These are phyloP conservation scores for Neoboletus subvelutipes DNA, from an alignment of 768 basidiomycete genomes.

Conservation along the genomic window DNA sequence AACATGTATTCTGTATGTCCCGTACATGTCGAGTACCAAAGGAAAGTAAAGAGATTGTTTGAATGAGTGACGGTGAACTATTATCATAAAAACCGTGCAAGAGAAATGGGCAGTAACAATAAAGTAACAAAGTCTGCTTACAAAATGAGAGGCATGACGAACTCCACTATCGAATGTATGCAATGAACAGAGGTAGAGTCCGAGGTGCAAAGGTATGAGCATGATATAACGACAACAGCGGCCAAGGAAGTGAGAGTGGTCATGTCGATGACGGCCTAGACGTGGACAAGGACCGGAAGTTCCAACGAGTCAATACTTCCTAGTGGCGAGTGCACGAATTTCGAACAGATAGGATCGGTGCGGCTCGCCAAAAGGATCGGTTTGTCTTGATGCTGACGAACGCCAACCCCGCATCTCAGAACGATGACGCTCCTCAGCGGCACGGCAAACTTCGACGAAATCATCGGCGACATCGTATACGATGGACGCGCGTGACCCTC, in stretches of 20 bases:
- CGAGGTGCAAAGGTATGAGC: slow-evolving; percentile 17
- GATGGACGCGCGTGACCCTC: slow-evolving; percentile 78
- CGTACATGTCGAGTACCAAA: slow-evolving; percentile 38
- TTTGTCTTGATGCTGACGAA: slow-evolving; percentile 24
- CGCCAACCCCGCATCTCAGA: slow-evolving; percentile 84
- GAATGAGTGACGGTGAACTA: slow-evolving; percentile 24
- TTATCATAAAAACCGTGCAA: slow-evolving; percentile 30
- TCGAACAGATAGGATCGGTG: slow-evolving; percentile 73
- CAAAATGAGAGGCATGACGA: slow-evolving; percentile 28
- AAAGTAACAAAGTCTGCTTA: slow-evolving; percentile 28
- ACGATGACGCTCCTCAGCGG: slow-evolving; percentile 81
- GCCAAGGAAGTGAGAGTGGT: not conserved
- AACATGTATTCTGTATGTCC: slow-evolving; percentile 36
- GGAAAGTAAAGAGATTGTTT: slow-evolving; percentile 7
- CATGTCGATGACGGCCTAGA: not conserved
- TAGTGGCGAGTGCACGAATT: slow-evolving; percentile 83
- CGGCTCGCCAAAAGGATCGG: slow-evolving; percentile 34
- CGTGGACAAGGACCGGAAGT: not conserved
- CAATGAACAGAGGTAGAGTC: slow-evolving; percentile 22
- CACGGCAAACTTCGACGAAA: slow-evolving; percentile 68
- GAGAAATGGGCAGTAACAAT: slow-evolving; percentile 26
- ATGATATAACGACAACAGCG: slow-evolving; percentile 12
- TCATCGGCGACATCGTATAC: slow-evolving; percentile 75
- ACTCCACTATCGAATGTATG: slow-evolving; percentile 23
- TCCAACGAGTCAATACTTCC: slow-evolving; percentile 57